A percentile compares a stretch with the other conserved stretches of the same genome.
These are phyloP conservation scores for Penicillium cataractarum DNA, from an alignment of 495 filamentous ascomycete species.

Conservation along the genomic window DNA sequence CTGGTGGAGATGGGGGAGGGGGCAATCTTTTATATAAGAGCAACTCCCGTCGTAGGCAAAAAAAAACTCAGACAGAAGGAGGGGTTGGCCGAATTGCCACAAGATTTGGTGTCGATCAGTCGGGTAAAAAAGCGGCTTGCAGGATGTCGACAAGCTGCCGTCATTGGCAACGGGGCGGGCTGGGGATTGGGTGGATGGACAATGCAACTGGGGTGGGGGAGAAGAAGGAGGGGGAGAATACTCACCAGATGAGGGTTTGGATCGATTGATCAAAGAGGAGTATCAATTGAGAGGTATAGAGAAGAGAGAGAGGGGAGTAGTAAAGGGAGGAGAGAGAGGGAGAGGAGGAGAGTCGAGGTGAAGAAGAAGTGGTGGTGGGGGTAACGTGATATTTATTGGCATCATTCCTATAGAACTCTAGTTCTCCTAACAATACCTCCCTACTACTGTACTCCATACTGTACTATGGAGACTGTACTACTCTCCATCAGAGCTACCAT, in stretches of 20 bases:
- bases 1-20: conserved; percentile 10
- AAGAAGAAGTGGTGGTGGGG: conserved; percentile 20
- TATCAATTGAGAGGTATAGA: conserved; percentile 2
- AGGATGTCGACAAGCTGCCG: conserved; percentile 41
- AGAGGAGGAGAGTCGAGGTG: conserved; percentile 6
- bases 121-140: conserved; percentile 19
- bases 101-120: conserved; percentile 29
- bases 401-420: too few species aligned
- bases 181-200: conserved; percentile 9
- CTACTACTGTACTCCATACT: not conserved
- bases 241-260: conserved; percentile 6
- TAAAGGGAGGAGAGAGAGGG: conserved; percentile 6
- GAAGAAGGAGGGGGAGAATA: not conserved
- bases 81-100: conserved; percentile 40
- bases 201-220: conserved; percentile 3
- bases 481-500: too few species aligned
- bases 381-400: conserved; percentile 28
- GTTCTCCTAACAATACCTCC: too few species aligned
- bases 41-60: too few species aligned
- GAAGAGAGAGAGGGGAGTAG: conserved; percentile 6
- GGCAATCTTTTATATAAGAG: not conserved
- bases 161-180: conserved; percentile 32
- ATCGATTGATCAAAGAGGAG: conserved; percentile 8
- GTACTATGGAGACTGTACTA: not conserved
- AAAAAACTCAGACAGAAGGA: conserved; percentile 19